Base-by-base conservation (phyloP, 164 flowering plant species). In the Platanus orientalis region DNA sequence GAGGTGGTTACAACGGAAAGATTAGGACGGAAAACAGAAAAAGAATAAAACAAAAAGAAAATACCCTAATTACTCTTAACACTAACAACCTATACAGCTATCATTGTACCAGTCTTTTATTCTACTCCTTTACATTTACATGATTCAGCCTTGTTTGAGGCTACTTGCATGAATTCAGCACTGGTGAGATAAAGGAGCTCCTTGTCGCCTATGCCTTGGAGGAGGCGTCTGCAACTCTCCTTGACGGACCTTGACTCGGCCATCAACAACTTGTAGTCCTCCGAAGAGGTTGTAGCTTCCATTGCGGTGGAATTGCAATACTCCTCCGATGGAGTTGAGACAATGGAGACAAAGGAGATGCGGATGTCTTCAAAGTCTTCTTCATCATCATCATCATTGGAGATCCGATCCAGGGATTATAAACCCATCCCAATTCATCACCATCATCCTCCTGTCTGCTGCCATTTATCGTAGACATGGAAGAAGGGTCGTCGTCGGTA, bases 191-290 rank as follows among this genome's bases (percentile, higher is more conserved):
- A 64, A 20, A 78, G 24, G 13, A 83, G 66, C 58, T 82, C 80
- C 50, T 75, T 81, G 32, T 69, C 67, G 58, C 72, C 29, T 0
- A 93, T 87, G 2, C 88, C 97, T 36, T 80, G 82, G 17, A 90
- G 71, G 12, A 93, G 81, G 0, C 90, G 86, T 52, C 70, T 74
- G 4, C 98, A 83, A 0, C 97, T 81, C 32, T 89, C 97, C 30
- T 59, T 65, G 34, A 90, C 80, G 28, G 90, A 84, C 0, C 88
- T 83, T 0, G 98, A 95, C 1, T 81, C 85, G 0, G 84, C 74
- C 85, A 83, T 85, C 98, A 97, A 93, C 21, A 90, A 52, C 28
- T 80, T 73, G 54, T 85, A 93, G 45, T 84, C 77, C 0, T 69
- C 78, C 0, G 68, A 32, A 60, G 61, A 13, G 36, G 67, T 36